Percentiles rank a stretch among this genome's conserved stretches.
Conservation (phyloP, 2,329 filamentous ascomycete genomes). For the Anthostomella pinea region DNA sequence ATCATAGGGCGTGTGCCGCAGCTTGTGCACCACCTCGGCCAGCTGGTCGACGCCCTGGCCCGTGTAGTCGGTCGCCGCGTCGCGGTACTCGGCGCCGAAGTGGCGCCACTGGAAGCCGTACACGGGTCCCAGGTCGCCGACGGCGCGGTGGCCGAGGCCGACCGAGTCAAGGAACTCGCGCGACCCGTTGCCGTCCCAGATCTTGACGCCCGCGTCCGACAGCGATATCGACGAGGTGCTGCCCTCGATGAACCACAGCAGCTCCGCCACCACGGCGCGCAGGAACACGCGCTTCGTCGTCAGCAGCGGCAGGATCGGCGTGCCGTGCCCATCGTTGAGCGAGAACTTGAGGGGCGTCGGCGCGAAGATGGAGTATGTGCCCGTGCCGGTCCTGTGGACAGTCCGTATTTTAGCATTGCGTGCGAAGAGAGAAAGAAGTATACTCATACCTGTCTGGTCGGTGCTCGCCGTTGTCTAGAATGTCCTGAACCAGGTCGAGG, state of each 20-base stretch:
- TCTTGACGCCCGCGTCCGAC: conserved; percentile 79
- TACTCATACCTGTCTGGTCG: conserved; percentile 72
- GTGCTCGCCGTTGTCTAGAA: conserved; percentile 79
- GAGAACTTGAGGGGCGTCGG: conserved; percentile 83
- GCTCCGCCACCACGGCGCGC: conserved; percentile 83
- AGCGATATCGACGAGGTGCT: conserved; percentile 77
- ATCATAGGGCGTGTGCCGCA: conserved; percentile 82
- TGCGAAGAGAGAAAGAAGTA: conserved; percentile 2
- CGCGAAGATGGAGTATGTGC: conserved; percentile 85
- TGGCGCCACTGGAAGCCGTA: conserved; percentile 99
- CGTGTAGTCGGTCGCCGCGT: conserved; percentile 75
- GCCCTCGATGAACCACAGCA: conserved; percentile 93
- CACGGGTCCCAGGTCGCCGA: conserved; percentile 88
- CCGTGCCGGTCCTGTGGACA: conserved; percentile 74
- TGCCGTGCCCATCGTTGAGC: conserved; percentile 61
- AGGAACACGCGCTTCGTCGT: conserved; percentile 97
- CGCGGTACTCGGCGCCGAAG: conserved; percentile 87
- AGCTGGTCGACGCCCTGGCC: conserved; percentile 92
- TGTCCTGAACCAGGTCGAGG: conserved; percentile 81
- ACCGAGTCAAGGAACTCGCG: conserved; percentile 85
- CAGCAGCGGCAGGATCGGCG: conserved; percentile 79
- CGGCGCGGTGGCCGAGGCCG: conserved; percentile 75
- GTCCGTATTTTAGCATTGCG: conserved; percentile 5
- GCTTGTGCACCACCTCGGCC: conserved; percentile 82
- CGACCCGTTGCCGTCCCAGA: conserved; percentile 97